These are phyloP conservation scores for Turnera subulata DNA, from an alignment of 345 rosid species.

Conservation along the genomic window DNA sequence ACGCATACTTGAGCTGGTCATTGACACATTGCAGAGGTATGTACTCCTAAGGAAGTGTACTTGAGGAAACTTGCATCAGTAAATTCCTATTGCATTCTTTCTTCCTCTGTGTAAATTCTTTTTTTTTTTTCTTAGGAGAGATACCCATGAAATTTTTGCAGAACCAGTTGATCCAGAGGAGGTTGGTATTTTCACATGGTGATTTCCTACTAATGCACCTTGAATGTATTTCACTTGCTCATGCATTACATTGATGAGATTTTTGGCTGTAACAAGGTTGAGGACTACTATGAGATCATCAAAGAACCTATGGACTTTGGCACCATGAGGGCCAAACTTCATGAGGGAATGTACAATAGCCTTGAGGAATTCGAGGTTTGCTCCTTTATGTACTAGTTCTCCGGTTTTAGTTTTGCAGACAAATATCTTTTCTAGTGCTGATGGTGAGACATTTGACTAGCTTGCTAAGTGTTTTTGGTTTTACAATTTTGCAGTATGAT, in stretches of 20 bases:
- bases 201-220: conserved; percentile 5
- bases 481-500: conserved; percentile 42
- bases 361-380: conserved; percentile 64
- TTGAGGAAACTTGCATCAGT: neutral
- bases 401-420: neutral
- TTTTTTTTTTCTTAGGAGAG: conserved; percentile 39
- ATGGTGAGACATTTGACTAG: neutral
- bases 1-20: conserved; percentile 34
- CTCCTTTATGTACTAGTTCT: conserved; percentile 13
- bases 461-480: conserved; percentile 9
- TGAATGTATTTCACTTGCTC: conserved; percentile 4
- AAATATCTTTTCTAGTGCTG: neutral
- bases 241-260: conserved; percentile 7
- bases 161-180: conserved; percentile 56
- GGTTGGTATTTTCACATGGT: conserved; percentile 31
- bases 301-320: conserved; percentile 79
- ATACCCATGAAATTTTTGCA: conserved; percentile 56
- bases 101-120: neutral
- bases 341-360: conserved; percentile 63
- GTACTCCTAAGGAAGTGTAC: conserved; percentile 4
- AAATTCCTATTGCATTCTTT: neutral
- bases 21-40: conserved; percentile 60
- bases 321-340: conserved; percentile 82
- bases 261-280: conserved; percentile 37
- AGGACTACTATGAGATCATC: conserved; percentile 52